Conservation (phyloP, 257 asterid species). For the Primulina eburnea region DNA sequence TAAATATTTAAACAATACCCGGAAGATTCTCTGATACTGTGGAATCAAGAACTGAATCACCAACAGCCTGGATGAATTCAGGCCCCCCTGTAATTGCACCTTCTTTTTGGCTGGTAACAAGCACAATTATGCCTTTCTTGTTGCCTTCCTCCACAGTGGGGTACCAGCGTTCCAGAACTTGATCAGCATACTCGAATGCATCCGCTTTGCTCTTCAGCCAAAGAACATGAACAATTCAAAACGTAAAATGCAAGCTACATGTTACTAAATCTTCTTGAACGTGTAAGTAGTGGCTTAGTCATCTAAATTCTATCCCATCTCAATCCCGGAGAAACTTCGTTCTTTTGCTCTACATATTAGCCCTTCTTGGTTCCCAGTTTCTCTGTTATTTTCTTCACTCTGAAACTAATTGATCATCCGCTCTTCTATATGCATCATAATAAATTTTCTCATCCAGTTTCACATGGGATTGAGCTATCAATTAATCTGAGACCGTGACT, state of each 20-base stretch:
- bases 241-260: background rate
- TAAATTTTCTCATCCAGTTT: background rate
- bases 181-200: constrained; percentile 97
- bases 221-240: constrained; percentile 7
- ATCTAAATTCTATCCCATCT: background rate
- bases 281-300: background rate
- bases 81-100: constrained; percentile 99
- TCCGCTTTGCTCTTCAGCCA: constrained; percentile 86
- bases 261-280: background rate
- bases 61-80: constrained; percentile 79
- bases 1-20: constrained; percentile 33
- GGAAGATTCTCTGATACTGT: constrained; percentile 94
- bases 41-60: constrained; percentile 88
- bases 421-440: too few relatives aligned
- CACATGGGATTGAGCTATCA: background rate
- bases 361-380: too few relatives aligned
- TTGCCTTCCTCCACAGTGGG: constrained; percentile 81
- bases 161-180: constrained; percentile 85
- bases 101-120: constrained; percentile 94
- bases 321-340: background rate
- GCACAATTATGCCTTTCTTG: constrained; percentile 91
- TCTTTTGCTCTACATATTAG: too few relatives aligned
- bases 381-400: too few relatives aligned
- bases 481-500: background rate
- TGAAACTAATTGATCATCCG: too few relatives aligned